Base-by-base conservation (phyloP, 2,329 filamentous ascomycete species). In the Colletotrichum sp. region DNA sequence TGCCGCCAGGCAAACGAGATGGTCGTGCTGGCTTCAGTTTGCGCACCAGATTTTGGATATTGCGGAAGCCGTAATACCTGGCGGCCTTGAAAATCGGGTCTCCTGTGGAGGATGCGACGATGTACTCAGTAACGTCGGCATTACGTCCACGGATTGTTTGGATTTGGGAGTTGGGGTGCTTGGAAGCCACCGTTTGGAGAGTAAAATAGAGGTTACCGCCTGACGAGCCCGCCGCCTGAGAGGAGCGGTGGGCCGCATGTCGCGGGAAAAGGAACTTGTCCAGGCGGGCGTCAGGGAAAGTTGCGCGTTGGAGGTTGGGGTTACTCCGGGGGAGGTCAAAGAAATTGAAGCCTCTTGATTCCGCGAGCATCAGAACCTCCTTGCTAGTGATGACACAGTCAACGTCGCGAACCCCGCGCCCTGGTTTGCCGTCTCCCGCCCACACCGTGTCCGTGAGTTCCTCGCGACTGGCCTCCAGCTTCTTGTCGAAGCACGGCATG, bases 401-500 rank as follows among this genome's bases (percentile, higher is more conserved):
- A 64, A 99, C 96, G 81, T 99, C 97, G 72, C 97, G 91, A 30
- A 97, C 90, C 2, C 92, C 91, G 65, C 87, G 85, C 2, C 86
- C 88, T 2, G 89, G 87, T 64, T 82, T 82, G 16, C 86, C 88
- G 68, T 86, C 86, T 55, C 85, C 88, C 70, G 85, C 87, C 96
- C 96, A 98, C 18, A 92, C 91, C 8, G 90, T 87, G 82, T 96
- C 94, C 1, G 96, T 99, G 52, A 99, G 90, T 85, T 99, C 97
- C 84, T 96, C 94, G 69, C 97, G 93, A 80, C 96, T 98, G 8
- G 97, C 97, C 86, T 99, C 97, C 32, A 99, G 90, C 85, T 99
- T 99, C 88, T 99, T 99, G 85, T 99, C 97, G 84, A 99, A 99
- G 84, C 97, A 99, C 24, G 97, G 97, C 97, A 99, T 99, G 62